Evolutionary conservation across 2,329 filamentous ascomycete species (phyloP).

Genomic region (Neoascochyta sp.): DNA sequence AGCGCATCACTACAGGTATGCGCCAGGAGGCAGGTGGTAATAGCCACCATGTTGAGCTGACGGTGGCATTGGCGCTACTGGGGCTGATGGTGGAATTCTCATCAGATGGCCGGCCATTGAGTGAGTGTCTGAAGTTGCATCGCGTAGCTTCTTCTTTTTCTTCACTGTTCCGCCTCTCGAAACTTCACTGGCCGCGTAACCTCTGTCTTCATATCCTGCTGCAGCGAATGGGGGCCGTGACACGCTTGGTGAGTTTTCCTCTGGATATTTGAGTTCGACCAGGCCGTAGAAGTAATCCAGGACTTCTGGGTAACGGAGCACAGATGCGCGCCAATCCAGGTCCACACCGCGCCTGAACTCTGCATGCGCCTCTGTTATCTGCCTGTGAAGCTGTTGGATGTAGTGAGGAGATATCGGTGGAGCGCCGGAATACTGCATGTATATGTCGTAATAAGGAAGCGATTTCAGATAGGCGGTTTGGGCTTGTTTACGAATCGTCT

Average conservation of each 20-base stretch:
- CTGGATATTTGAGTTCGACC: constrained; percentile 62
- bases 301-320: constrained; percentile 74
- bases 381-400: constrained; percentile 41
- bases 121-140: too few relatives aligned
- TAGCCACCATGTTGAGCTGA: too few relatives aligned
- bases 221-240: constrained; percentile 39
- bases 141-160: constrained; percentile 38
- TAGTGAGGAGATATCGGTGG: constrained; percentile 43
- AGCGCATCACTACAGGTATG: too few relatives aligned
- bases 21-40: too few relatives aligned
- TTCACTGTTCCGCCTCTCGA: constrained; percentile 25
- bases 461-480: constrained; percentile 44
- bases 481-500: constrained; percentile 39
- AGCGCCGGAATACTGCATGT: constrained; percentile 44
- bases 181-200: constrained; percentile 22
- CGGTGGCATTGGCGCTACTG: too few relatives aligned
- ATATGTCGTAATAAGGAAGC: constrained; percentile 46
- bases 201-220: constrained; percentile 37
- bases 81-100: too few relatives aligned
- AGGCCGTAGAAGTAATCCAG: constrained; percentile 75
- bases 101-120: too few relatives aligned
- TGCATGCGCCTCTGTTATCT: constrained; percentile 62
- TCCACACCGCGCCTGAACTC: constrained; percentile 70
- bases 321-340: constrained; percentile 72
- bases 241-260: constrained; percentile 46